These are phyloP conservation scores for Xylaria sp. DNA, from an alignment of 2,329 filamentous ascomycete genomes.

Conservation along the genomic window DNA sequence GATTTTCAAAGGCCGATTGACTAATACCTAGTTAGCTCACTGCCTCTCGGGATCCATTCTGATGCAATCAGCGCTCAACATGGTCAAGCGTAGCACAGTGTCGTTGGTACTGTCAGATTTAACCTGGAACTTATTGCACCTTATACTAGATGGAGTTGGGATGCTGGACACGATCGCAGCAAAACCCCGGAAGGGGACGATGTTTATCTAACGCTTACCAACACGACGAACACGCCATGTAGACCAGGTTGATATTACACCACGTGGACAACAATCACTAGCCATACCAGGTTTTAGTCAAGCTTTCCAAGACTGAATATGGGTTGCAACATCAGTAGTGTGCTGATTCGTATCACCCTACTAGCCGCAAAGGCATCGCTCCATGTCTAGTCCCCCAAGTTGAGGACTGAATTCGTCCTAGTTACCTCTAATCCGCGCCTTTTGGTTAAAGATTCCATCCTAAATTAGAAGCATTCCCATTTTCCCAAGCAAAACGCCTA, in stretches of 20 bases:
- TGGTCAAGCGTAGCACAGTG: conserved; percentile 17
- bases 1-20: conserved; percentile 2
- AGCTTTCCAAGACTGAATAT: not conserved
- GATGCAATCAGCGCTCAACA: conserved; percentile 12
- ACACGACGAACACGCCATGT: conserved; percentile 3
- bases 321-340: not conserved
- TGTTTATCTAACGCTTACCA: conserved; percentile 20
- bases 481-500: not conserved
- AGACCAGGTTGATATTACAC: conserved; percentile 13
- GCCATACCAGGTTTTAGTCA: not conserved
- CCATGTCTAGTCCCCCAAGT: not conserved
- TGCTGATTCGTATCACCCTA: not conserved
- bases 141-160: not conserved
- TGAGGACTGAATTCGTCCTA: not conserved
- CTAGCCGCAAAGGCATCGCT: not conserved
- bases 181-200: not conserved
- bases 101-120: not conserved
- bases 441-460: not conserved
- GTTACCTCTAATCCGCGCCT: not conserved
- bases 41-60: not conserved
- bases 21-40: not conserved
- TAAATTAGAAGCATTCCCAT: not conserved
- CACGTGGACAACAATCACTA: conserved; percentile 15
- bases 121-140: not conserved
- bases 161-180: not conserved